These are phyloP conservation scores for Cubamyces sp. DNA, from an alignment of 768 basidiomycete species.

Conservation along the genomic window DNA sequence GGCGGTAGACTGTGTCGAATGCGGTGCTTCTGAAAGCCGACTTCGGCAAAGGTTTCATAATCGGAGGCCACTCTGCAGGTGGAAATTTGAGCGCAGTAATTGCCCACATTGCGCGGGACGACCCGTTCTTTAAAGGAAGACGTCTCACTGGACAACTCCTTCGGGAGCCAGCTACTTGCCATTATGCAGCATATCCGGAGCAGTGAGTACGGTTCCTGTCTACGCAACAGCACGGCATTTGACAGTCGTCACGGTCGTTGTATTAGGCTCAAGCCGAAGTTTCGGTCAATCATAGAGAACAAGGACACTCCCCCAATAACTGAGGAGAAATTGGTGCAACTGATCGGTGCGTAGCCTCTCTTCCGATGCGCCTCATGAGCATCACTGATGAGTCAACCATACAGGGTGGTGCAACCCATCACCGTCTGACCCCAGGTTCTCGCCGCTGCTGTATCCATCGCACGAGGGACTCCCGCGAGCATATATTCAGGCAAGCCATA, in stretches of 20 bases:
- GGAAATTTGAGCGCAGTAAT: conserved; percentile 31
- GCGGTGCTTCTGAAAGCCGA: conserved; percentile 18
- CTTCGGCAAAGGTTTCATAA: conserved; percentile 31
- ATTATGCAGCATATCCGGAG: conserved; percentile 26
- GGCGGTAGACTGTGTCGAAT: conserved; percentile 19
- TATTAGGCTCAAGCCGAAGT: conserved; percentile 26
- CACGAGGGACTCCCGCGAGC: conserved; percentile 29
- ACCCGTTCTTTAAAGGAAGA: conserved; percentile 29
- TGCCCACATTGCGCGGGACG: conserved; percentile 33
- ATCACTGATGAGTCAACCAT: too few relatives aligned
- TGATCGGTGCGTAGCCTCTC: background rate
- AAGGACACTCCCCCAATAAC: conserved; percentile 23
- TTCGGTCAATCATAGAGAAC: conserved; percentile 31
- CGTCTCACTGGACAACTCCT: conserved; percentile 34
- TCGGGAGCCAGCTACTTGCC: conserved; percentile 24
- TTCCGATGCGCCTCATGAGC: too few relatives aligned
- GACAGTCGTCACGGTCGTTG: too few relatives aligned
- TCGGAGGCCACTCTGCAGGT: conserved; percentile 34
- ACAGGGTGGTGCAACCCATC: background rate
- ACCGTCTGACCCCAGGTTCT: conserved; percentile 7
- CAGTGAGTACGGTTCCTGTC: background rate
- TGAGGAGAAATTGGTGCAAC: background rate
- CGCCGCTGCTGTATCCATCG: background rate
- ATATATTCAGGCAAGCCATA: conserved; percentile 32
- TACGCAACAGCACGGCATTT: too few relatives aligned